Percentiles rank a stretch among this genome's conserved stretches.
Conservation (phyloP, 78 protist species). For the Speleostelium caveatum region DNA sequence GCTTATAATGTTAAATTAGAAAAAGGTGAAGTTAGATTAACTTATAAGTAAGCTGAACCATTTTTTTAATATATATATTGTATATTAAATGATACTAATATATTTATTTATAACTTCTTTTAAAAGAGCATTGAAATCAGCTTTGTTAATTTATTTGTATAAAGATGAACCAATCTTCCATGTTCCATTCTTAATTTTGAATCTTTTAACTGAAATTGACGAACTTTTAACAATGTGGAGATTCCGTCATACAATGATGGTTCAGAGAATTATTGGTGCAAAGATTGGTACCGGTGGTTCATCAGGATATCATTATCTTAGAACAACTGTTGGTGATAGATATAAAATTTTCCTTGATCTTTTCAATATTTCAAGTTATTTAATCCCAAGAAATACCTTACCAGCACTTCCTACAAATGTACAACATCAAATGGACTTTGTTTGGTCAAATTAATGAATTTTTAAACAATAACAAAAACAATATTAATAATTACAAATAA, state of each 20-base stretch:
- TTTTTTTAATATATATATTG: background rate
- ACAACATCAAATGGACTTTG: slow-evolving; percentile 56
- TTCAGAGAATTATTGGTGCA: slow-evolving; percentile 89
- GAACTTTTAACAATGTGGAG: slow-evolving; percentile 83
- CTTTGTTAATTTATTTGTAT: slow-evolving; percentile 76
- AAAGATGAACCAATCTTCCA: slow-evolving; percentile 79
- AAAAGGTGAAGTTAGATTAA: slow-evolving; percentile 77
- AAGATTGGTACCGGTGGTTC: slow-evolving; percentile 90
- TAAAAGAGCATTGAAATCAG: slow-evolving; percentile 76
- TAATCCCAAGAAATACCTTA: slow-evolving; percentile 81
- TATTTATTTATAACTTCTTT: background rate
- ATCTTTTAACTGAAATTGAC: slow-evolving; percentile 81
- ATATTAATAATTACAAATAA: background rate
- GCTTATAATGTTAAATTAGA: slow-evolving; percentile 50
- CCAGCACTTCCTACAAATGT: slow-evolving; percentile 61
- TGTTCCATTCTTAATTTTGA: slow-evolving; percentile 57
- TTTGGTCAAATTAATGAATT: slow-evolving; percentile 38
- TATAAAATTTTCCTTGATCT: slow-evolving; percentile 84
- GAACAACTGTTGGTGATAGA: slow-evolving; percentile 80
- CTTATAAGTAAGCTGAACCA: slow-evolving; percentile 60
- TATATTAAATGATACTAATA: background rate
- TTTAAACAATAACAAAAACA: background rate
- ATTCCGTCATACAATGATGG: slow-evolving; percentile 85
- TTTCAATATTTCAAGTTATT: slow-evolving; percentile 78
- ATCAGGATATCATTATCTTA: slow-evolving; percentile 88